Evolutionary conservation across 2,329 filamentous ascomycete genomes (phyloP).

Genomic region (Scopulariopsis brevicaulis): DNA sequence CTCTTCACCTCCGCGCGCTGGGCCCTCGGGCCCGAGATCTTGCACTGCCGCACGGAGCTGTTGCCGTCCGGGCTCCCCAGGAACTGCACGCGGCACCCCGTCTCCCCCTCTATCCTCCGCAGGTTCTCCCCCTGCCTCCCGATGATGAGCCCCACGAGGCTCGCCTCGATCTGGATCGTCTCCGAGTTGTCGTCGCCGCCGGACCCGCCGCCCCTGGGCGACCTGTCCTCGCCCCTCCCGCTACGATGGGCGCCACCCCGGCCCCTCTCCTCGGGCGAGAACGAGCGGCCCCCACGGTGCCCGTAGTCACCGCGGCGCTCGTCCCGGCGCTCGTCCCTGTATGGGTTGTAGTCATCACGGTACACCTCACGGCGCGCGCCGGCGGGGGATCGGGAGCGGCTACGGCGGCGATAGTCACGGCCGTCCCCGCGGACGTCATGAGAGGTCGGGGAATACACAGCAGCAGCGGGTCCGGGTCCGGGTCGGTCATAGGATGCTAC

Average conservation of each 20-base stretch:
- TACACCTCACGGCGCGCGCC: slow-evolving; percentile 51
- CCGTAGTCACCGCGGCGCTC: slow-evolving; percentile 45
- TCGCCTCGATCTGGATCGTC: slow-evolving; percentile 77
- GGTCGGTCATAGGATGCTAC: slow-evolving; percentile 51
- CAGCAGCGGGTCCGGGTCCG: too few species aligned
- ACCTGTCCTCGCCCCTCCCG: slow-evolving; percentile 46
- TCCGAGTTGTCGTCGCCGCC: slow-evolving; percentile 59
- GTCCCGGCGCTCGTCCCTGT: slow-evolving; percentile 73
- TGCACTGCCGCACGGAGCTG: slow-evolving; percentile 63
- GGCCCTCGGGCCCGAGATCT: slow-evolving; percentile 64
- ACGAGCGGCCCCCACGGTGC: slow-evolving; percentile 54
- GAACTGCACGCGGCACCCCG: slow-evolving; percentile 78
- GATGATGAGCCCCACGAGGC: slow-evolving; percentile 81
- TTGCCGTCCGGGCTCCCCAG: slow-evolving; percentile 66
- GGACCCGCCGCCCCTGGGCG: slow-evolving; percentile 46
- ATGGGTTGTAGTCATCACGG: slow-evolving; percentile 69
- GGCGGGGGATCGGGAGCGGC: slow-evolving; percentile 64
- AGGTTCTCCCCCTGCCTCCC: slow-evolving; percentile 84
- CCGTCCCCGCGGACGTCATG: slow-evolving; percentile 30
- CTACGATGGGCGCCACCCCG: slow-evolving; percentile 39
- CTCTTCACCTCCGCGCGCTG: slow-evolving; percentile 68
- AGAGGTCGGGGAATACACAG: slow-evolving; percentile 24
- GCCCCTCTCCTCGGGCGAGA: slow-evolving; percentile 49
- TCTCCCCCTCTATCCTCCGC: slow-evolving; percentile 72
- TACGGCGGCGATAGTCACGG: slow-evolving; percentile 25